phyloP scores from a whole-genome alignment of 225 moss, liverwort and hornwort genomes.

The Sphagnum contortum region DNA sequence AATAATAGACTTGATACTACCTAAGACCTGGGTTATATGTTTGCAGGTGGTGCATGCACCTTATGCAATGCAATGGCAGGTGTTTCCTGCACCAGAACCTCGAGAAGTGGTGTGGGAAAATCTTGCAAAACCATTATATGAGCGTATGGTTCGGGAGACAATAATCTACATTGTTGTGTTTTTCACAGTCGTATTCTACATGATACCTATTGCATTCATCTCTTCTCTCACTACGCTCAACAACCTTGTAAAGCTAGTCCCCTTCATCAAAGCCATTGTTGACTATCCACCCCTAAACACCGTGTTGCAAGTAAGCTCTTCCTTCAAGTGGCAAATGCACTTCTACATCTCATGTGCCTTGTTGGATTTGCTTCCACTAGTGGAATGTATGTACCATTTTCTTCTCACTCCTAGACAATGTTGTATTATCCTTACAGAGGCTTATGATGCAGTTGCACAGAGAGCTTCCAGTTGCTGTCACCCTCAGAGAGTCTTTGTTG shows the following conservation, averaged over 20 bases:
- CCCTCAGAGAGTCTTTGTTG: no score
- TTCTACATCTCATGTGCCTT: no score
- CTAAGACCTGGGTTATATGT: not conserved
- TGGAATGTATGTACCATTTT: no score
- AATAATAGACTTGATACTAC: not conserved
- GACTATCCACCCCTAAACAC: slow-evolving; percentile 44
- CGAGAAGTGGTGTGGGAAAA: slow-evolving; percentile 75
- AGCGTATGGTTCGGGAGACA: slow-evolving; percentile 43
- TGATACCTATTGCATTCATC: slow-evolving; percentile 85
- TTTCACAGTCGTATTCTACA: slow-evolving; percentile 74
- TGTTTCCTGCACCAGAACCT: slow-evolving; percentile 76
- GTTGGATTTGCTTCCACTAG: no score
- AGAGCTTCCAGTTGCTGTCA: no score
- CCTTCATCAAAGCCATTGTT: slow-evolving; percentile 65
- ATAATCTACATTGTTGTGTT: slow-evolving; percentile 58
- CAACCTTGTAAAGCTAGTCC: slow-evolving; percentile 64
- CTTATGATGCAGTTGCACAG: no score
- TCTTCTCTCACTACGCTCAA: slow-evolving; percentile 70
- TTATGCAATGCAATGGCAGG: slow-evolving; percentile 70
- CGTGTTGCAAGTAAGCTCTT: slow-evolving; percentile 32
- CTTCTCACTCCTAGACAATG: no score
- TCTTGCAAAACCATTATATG: slow-evolving; percentile 45
- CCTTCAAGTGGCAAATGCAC: no score
- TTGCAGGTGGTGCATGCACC: slow-evolving; percentile 51
- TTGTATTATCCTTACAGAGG: no score